phyloP scores from a whole-genome alignment of 164 flowering plant genomes.

The Nymphaea colorata region DNA sequence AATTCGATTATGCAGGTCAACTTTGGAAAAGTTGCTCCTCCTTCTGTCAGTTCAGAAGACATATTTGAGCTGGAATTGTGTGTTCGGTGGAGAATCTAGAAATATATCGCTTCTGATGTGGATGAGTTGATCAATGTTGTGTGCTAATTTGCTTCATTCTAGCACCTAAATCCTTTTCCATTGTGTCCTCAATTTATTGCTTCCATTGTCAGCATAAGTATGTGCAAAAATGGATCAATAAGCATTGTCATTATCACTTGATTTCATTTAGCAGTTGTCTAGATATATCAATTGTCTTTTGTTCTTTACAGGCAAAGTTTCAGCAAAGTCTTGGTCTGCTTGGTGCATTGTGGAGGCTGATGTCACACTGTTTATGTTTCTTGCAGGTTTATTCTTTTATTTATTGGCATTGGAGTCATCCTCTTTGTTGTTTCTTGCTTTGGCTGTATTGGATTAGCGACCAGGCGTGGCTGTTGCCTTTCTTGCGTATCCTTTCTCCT shows the following conservation, averaged over 20 bases:
- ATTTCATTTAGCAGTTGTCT: background rate
- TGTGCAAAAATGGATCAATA: no score
- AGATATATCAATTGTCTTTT: background rate
- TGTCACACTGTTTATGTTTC: background rate
- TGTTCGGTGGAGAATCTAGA: no score
- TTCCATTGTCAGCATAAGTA: no score
- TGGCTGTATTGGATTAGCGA: slow-evolving; percentile 73
- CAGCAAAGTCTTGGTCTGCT: background rate
- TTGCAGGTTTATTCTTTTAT: slow-evolving; percentile 87
- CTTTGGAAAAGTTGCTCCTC: no score
- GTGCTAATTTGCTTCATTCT: background rate
- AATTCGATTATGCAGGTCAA: no score
- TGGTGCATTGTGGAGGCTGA: background rate
- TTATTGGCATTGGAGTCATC: slow-evolving; percentile 65
- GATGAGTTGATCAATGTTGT: no score
- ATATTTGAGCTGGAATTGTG: no score
- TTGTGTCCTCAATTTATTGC: background rate
- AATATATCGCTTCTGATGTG: no score
- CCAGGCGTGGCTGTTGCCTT: slow-evolving; percentile 82
- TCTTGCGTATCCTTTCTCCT: slow-evolving; percentile 66
- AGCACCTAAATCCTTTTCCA: background rate
- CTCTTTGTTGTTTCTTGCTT: slow-evolving; percentile 74
- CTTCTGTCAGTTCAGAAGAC: no score
- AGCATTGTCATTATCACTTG: background rate
- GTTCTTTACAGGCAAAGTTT: background rate